phyloP scores from a whole-genome alignment of 2,329 filamentous ascomycete genomes.

The Cladosporium sp. region DNA sequence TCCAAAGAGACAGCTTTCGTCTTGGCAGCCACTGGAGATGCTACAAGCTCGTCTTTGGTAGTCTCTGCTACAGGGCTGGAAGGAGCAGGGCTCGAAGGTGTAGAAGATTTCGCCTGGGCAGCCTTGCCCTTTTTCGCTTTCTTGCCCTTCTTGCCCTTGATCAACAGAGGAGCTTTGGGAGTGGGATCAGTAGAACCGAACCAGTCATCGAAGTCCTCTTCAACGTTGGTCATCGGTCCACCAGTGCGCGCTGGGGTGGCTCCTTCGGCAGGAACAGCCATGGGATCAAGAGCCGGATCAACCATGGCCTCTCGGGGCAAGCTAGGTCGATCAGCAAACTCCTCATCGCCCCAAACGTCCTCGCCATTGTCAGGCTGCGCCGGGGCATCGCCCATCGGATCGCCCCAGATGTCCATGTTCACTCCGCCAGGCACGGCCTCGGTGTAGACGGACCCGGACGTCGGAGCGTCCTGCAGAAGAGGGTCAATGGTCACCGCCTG shows the following conservation, averaged over 20 bases:
- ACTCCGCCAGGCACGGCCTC: background rate
- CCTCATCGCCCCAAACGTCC: slow-evolving; percentile 18
- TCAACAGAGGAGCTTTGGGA: slow-evolving; percentile 9
- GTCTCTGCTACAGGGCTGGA: background rate
- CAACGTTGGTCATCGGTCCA: slow-evolving; percentile 8
- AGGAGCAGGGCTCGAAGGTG: background rate
- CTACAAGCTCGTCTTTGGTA: background rate
- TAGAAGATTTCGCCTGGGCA: background rate
- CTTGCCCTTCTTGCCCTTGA: slow-evolving; percentile 20
- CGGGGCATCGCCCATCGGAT: slow-evolving; percentile 5
- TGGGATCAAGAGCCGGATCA: background rate
- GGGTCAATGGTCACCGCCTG: slow-evolving; percentile 16
- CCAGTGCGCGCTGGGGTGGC: slow-evolving; percentile 3
- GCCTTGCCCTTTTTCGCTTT: slow-evolving; percentile 18
- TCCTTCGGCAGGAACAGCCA: slow-evolving; percentile 10
- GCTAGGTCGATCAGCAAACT: slow-evolving; percentile 15
- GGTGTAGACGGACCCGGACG: background rate
- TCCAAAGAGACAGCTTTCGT: background rate
- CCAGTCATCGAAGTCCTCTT: slow-evolving; percentile 20
- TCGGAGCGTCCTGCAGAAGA: background rate
- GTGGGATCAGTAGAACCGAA: slow-evolving; percentile 19
- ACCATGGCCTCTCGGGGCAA: background rate
- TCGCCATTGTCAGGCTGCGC: slow-evolving; percentile 4
- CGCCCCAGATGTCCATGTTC: slow-evolving; percentile 19
- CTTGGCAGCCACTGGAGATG: background rate